Evolutionary conservation across 2,329 filamentous ascomycete species (phyloP).

Genomic region (Diaporthe eres): DNA sequence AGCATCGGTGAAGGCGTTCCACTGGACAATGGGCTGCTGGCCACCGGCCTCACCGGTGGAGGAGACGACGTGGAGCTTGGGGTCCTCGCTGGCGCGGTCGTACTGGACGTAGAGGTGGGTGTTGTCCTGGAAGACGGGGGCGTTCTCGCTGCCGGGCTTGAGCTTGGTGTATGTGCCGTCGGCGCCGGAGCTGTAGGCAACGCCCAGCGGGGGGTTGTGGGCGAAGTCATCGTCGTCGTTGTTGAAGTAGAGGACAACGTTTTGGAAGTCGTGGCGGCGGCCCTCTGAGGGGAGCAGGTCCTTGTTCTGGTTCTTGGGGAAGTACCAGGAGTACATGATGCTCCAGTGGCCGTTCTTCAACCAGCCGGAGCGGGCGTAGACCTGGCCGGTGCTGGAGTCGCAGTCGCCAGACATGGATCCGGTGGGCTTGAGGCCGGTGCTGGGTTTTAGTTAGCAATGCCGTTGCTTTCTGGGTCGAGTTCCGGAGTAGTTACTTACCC

Average conservation of each 20-base stretch:
- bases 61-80: conserved; percentile 18
- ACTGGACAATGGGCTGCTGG: conserved; percentile 27
- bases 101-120: conserved; percentile 29
- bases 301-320: conserved; percentile 61
- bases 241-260: conserved; percentile 51
- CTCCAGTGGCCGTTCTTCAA: conserved; percentile 49
- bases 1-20: conserved; percentile 17
- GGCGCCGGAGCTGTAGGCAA: background rate
- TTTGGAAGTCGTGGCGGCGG: conserved; percentile 59
- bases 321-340: conserved; percentile 61
- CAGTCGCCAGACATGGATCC: conserved; percentile 51
- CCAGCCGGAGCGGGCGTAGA: conserved; percentile 53
- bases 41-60: conserved; percentile 3
- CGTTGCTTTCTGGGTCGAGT: background rate
- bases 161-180: conserved; percentile 17
- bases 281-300: conserved; percentile 37
- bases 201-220: conserved; percentile 22
- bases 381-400: conserved; percentile 53
- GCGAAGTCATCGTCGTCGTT: conserved; percentile 41
- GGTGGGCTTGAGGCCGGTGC: conserved; percentile 53
- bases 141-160: conserved; percentile 17
- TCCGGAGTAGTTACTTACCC: conserved; percentile 40
- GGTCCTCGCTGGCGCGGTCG: conserved; percentile 6
- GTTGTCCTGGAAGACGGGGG: conserved; percentile 24
- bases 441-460: conserved; percentile 35